Percentiles rank a stretch among this genome's conserved stretches.
These are phyloP conservation scores for Seiridium unicorne DNA, from an alignment of 2,329 filamentous ascomycete species.

Conservation along the genomic window DNA sequence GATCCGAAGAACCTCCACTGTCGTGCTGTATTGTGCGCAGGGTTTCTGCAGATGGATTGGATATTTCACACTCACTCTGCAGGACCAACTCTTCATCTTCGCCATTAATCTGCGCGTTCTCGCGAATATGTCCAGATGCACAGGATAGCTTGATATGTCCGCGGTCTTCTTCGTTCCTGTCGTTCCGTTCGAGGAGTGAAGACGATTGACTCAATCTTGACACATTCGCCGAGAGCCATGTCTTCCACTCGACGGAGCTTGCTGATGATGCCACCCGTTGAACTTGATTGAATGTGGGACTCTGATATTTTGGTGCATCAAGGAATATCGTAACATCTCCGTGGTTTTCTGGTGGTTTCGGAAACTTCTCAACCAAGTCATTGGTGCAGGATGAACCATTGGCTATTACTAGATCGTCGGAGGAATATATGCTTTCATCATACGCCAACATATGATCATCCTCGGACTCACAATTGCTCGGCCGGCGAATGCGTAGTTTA, in stretches of 20 bases:
- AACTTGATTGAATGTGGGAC: slow-evolving; percentile 15
- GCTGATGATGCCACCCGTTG: slow-evolving; percentile 29
- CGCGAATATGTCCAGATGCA: slow-evolving; percentile 41
- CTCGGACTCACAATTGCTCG: slow-evolving; percentile 38
- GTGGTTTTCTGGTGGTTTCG: slow-evolving; percentile 16
- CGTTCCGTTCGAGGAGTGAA: slow-evolving; percentile 6
- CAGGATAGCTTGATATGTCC: slow-evolving; percentile 18
- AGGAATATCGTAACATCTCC: slow-evolving; percentile 34
- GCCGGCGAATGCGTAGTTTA: slow-evolving; percentile 37
- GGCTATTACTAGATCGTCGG: slow-evolving; percentile 18
- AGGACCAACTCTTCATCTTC: slow-evolving; percentile 22
- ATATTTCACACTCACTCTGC: background rate
- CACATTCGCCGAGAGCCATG: slow-evolving; percentile 50
- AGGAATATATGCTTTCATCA: slow-evolving; percentile 51
- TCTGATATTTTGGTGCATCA: slow-evolving; percentile 26
- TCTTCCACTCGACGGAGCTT: slow-evolving; percentile 50
- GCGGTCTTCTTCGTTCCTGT: slow-evolving; percentile 12
- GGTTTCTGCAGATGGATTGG: background rate
- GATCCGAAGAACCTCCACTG: background rate
- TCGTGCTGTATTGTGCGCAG: background rate
- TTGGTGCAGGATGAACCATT: slow-evolving; percentile 8
- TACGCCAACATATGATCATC: slow-evolving; percentile 35
- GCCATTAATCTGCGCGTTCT: slow-evolving; percentile 46
- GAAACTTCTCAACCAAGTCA: slow-evolving; percentile 13
- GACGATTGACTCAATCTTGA: slow-evolving; percentile 40